These are phyloP conservation scores for Pigoraptor vietnamica DNA, from an alignment of 78 protist genomes.

Conservation along the genomic window DNA sequence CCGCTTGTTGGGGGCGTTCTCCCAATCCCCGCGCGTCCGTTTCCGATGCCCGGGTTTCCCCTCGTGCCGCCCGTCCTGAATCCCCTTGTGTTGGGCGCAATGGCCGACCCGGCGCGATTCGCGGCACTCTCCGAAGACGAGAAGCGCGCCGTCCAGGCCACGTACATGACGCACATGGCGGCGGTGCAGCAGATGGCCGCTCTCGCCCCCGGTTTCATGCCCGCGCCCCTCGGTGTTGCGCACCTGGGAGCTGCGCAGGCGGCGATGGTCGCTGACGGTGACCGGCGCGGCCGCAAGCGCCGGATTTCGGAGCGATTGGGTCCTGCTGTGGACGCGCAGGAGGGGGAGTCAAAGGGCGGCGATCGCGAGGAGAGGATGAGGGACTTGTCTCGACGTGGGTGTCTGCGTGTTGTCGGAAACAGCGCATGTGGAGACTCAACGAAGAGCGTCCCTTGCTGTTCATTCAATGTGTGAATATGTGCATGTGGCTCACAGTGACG, in stretches of 20 bases:
- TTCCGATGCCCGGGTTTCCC: not conserved
- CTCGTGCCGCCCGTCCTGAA: not conserved
- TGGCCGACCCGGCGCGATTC: not conserved
- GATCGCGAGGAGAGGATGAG: not conserved
- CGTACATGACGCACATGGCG: not conserved
- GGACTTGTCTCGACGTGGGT: not conserved
- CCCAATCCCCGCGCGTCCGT: too few relatives aligned
- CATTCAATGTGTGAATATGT: too few relatives aligned
- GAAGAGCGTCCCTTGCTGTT: too few relatives aligned
- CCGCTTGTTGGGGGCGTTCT: too few relatives aligned
- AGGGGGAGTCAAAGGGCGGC: too few relatives aligned
- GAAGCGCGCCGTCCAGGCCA: not conserved
- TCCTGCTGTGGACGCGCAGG: not conserved
- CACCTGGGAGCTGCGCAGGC: too few relatives aligned
- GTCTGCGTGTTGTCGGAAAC: not conserved
- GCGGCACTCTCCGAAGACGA: not conserved
- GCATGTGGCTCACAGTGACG: too few relatives aligned
- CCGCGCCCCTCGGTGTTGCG: too few relatives aligned
- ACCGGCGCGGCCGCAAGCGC: not conserved
- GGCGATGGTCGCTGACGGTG: too few relatives aligned
- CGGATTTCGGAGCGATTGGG: not conserved
- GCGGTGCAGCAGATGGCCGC: not conserved
- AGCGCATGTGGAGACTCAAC: too few relatives aligned
- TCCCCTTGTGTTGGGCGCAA: not conserved
- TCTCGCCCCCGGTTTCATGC: not conserved